Conservation (phyloP, 345 rosid species). For the Eucalyptus shirleyi region DNA sequence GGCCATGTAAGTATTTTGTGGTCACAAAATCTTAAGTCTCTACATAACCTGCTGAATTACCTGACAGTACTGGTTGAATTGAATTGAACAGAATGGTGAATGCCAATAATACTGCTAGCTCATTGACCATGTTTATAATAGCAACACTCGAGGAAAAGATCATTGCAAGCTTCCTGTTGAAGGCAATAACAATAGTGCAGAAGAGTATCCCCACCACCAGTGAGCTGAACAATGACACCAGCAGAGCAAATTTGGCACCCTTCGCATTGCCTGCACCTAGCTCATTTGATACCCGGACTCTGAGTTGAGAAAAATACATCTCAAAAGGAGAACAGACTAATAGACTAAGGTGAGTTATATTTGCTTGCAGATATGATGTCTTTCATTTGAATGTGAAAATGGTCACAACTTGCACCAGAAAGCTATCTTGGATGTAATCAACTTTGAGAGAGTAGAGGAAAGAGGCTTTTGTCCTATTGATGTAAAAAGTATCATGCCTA, state of each 20-base stretch:
- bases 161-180: conserved; percentile 20
- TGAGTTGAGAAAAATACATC: neutral
- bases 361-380: neutral
- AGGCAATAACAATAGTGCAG: conserved; percentile 19
- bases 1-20: neutral
- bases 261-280: conserved; percentile 42
- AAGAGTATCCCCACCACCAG: conserved; percentile 19
- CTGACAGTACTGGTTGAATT: conserved; percentile 49
- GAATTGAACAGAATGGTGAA: conserved; percentile 41
- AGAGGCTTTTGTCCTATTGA: neutral
- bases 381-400: neutral
- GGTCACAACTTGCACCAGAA: neutral
- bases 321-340: neutral
- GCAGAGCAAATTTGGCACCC: conserved; percentile 40
- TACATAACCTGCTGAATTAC: neutral
- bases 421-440: neutral
- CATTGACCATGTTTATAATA: conserved; percentile 21
- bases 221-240: conserved; percentile 25
- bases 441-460: neutral
- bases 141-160: conserved; percentile 34
- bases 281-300: conserved; percentile 46
- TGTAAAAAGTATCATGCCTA: neutral
- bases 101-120: conserved; percentile 24
- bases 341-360: too few species aligned
- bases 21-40: neutral